phyloP scores from a whole-genome alignment of 441 rosid species.

The Adansonia gregorii region DNA sequence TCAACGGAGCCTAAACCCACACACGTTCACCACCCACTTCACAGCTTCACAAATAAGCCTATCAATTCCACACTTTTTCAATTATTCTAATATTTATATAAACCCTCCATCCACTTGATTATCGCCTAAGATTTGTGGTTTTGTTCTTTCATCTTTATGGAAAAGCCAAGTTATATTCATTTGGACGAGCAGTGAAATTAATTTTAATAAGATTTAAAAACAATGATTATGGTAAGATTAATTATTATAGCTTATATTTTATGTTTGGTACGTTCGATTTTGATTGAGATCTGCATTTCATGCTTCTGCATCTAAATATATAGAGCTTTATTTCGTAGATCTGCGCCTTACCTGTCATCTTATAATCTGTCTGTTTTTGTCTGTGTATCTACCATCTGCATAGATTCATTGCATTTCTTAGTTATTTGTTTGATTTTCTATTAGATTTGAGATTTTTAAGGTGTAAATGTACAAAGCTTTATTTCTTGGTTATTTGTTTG shows the following conservation, averaged over 20 bases:
- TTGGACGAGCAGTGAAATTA: too few relatives aligned
- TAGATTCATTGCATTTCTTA: slow-evolving; percentile 10
- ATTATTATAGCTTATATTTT: background rate
- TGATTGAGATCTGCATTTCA: background rate
- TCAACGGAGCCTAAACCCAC: too few relatives aligned
- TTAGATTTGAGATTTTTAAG: slow-evolving; percentile 26
- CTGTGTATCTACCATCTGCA: background rate
- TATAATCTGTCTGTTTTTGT: background rate
- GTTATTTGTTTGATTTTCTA: background rate
- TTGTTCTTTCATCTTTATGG: too few relatives aligned
- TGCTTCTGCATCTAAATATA: background rate
- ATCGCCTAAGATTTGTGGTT: too few relatives aligned
- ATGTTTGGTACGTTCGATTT: background rate
- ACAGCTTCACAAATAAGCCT: too few relatives aligned
- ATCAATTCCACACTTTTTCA: too few relatives aligned
- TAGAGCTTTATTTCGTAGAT: background rate
- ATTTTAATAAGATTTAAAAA: too few relatives aligned
- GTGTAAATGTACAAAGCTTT: background rate
- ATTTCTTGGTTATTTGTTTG: background rate
- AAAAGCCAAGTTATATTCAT: too few relatives aligned
- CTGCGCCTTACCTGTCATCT: background rate
- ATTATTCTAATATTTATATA: too few relatives aligned
- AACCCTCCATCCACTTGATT: too few relatives aligned
- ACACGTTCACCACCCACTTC: too few relatives aligned
- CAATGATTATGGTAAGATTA: too few relatives aligned